Base-by-base conservation (phyloP, 306 rosid species). In the Purshia tridentata region DNA sequence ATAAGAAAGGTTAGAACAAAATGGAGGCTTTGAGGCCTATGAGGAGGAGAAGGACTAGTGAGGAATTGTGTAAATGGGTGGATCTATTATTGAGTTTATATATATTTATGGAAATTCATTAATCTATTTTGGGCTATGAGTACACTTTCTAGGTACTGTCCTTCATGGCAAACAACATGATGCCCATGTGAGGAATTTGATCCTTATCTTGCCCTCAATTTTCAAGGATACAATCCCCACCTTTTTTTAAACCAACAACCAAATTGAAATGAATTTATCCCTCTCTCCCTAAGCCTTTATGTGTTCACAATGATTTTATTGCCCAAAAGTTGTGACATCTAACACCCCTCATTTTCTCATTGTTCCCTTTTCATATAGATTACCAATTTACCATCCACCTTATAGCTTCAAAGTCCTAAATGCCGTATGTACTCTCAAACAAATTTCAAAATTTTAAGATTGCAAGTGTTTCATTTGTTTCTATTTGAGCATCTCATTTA, bases 81-180 rank as follows among this genome's bases (percentile, higher is more conserved):
- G 47, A 12, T 48, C 8, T 44, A 18, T 56, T 57, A 46, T 10
- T 58, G 66, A 57, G 65, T 77, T 69, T 70, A 73, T 15, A 71
- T 70, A 73, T 86, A 78, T 76, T 75, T 76, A 73, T 64, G 52
- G 55, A 65, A 56, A 66, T 23, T n/a, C 8, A 70, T 41, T 44
- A 35, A 60, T n/a, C 67, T 41, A 72, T 78, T 75, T 70, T 79
- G 86, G 77, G 83, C 45, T 76, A 84, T 76, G 90, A 87, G 85
- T 86, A 68, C 80, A 82, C 86, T 85, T 87, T 89, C 81, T 76
- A 64, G 92, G 86, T 85, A 89, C 85, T 82, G 84, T 81, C 77
- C 79, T 77, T 73, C 86, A 91, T 91, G 95, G 97, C 97, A 69
- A 89, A 91, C 95, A 91, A 20, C 84, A 91, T 91, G 77, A 91